A percentile compares a stretch with the other conserved stretches of the same genome.
These are phyloP conservation scores for Sanghuangporus baumii DNA, from an alignment of 1,284 basidiomycete genomes.

Conservation along the genomic window DNA sequence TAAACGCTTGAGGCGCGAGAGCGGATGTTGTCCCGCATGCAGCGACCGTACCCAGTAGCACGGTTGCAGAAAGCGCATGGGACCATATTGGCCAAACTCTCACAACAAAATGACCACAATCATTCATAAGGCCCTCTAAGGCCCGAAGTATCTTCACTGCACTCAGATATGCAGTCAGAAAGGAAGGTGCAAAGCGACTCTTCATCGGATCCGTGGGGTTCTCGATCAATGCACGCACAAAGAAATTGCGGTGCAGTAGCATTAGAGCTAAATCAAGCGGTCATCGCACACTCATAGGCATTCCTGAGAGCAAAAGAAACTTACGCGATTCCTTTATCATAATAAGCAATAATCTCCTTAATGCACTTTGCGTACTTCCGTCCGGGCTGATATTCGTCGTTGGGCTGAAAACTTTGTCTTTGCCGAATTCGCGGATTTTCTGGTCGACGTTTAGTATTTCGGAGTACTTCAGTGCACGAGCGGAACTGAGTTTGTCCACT, in stretches of 20 bases:
- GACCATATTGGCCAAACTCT: constrained; percentile 14
- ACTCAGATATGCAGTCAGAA: constrained; percentile 18
- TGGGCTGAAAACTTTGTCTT: not conserved
- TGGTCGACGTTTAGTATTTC: constrained; percentile 13
- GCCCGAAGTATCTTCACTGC: constrained; percentile 11
- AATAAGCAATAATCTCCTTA: not conserved
- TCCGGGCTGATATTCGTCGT: not conserved
- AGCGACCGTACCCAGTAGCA: constrained; percentile 21
- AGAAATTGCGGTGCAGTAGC: constrained; percentile 19
- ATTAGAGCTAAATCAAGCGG: not conserved
- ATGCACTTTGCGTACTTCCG: not conserved
- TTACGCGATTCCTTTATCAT: constrained; percentile 1
- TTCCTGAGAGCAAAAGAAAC: not conserved
- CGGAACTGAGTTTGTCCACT: constrained; percentile 6
- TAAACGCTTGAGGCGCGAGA: constrained; percentile 19
- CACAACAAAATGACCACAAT: not conserved
- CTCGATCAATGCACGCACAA: constrained; percentile 18
- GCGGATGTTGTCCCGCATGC: constrained; percentile 14
- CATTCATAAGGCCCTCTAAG: not conserved
- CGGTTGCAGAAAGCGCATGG: constrained; percentile 4
- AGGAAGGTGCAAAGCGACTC: constrained; percentile 20
- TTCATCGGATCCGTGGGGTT: constrained; percentile 18
- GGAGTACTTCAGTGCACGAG: constrained; percentile 13
- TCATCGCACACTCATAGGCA: not conserved
- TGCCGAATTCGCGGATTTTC: constrained; percentile 11